These are phyloP conservation scores for Fonsecaea nubica DNA, from an alignment of 2,329 filamentous ascomycete genomes.

Conservation along the genomic window DNA sequence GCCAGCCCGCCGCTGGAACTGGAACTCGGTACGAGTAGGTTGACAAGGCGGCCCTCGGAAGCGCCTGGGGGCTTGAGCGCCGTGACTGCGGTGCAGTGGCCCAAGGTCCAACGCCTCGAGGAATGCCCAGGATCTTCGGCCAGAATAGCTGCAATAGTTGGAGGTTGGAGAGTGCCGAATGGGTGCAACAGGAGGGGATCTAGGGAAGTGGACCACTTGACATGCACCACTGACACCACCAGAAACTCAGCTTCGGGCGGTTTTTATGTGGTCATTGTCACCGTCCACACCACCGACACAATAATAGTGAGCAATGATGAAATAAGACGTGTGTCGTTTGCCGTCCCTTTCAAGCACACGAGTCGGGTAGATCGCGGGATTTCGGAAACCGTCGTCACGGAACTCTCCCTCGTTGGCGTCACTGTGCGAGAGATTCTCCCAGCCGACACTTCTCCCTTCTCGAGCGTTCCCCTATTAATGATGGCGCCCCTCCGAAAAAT, in stretches of 20 bases:
- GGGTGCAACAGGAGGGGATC: slow-evolving; percentile 4
- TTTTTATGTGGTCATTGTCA: not conserved
- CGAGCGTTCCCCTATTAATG: slow-evolving; percentile 2
- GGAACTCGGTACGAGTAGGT: not conserved
- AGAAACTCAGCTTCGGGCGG: not conserved
- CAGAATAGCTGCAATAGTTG: not conserved
- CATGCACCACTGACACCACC: not conserved
- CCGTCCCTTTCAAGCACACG: not conserved
- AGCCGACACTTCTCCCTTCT: slow-evolving; percentile 2
- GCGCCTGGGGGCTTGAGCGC: not conserved
- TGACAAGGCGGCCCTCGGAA: not conserved
- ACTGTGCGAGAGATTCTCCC: not conserved
- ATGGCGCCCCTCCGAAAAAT: not conserved
- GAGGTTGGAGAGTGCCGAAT: not conserved
- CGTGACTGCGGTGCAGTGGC: not conserved
- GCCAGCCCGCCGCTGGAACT: not conserved
- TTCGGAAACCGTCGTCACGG: slow-evolving; percentile 7
- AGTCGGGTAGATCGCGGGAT: not conserved
- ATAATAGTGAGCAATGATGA: too few relatives aligned
- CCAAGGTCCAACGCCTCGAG: not conserved
- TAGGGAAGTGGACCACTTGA: slow-evolving; percentile 4
- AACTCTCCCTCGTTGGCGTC: slow-evolving; percentile 1
- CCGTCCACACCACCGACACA: not conserved
- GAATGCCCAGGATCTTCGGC: slow-evolving; percentile 10
- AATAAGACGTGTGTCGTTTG: not conserved